phyloP scores from a whole-genome alignment of 2,329 filamentous ascomycete species.

The Exserohilum turcica region DNA sequence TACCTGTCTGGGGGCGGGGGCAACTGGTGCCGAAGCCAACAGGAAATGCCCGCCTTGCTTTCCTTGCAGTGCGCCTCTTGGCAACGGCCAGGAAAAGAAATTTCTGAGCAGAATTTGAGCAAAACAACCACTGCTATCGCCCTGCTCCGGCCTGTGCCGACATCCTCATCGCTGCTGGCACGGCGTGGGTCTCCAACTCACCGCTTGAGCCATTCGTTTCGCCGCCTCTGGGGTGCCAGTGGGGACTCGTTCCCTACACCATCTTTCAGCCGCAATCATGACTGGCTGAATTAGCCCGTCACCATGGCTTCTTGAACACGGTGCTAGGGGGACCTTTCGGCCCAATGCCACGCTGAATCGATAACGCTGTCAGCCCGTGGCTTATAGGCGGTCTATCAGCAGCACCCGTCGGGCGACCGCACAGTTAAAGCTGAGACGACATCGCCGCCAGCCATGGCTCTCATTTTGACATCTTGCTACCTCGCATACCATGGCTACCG shows the following conservation, averaged over 20 bases:
- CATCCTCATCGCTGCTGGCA: constrained; percentile 1
- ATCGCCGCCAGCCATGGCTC: neutral
- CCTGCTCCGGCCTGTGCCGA: constrained; percentile 7
- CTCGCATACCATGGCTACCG: constrained; percentile 10
- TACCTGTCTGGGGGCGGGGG: neutral
- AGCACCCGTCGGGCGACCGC: neutral
- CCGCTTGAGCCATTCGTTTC: constrained; percentile 9
- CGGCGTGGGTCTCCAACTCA: constrained; percentile 12
- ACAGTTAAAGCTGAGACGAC: constrained; percentile 3
- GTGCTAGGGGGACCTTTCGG: neutral
- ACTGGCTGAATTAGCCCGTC: neutral
- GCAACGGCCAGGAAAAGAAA: neutral
- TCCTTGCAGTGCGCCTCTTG: constrained; percentile 8
- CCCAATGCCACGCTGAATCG: constrained; percentile 10
- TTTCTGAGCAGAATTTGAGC: neutral
- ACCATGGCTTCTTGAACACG: neutral
- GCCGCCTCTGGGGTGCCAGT: neutral
- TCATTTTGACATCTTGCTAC: neutral
- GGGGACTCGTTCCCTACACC: neutral
- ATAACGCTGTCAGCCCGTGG: neutral
- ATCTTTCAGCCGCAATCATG: neutral
- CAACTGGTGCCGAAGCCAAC: constrained; percentile 1
- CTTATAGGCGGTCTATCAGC: constrained; percentile 5
- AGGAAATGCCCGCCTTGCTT: neutral
- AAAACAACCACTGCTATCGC: neutral